Evolutionary conservation across 1,284 basidiomycete genomes (phyloP), one percentile per base, ranked within the genome.

Genomic region (Puccinia polysora): DNA sequence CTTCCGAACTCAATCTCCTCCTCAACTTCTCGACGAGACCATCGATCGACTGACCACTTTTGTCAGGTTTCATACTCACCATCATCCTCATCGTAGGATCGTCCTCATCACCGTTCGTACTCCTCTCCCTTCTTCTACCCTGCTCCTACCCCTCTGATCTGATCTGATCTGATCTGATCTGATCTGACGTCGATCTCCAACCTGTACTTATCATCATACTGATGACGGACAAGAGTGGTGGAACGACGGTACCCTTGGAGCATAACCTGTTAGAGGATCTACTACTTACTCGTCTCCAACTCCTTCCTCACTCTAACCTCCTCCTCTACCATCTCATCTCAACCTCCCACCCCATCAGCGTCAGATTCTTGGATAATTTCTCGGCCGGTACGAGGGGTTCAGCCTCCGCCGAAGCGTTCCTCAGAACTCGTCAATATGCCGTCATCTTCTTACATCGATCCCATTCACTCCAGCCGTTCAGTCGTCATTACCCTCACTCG

Each of bases 391-490:
- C 96, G 15, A 86, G 95, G 79, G 95, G 96, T 43, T 91, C 96
- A 34, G 94, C 95, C 0, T 97, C 94, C 3, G 95, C 95, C 1
- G 95, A 98, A 81, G 97, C 98, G 83, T 97, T 98, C 80, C 85
- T 98, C 71, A 85, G 80, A 4, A 56, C 52, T n/a, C 87, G 89
- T 1, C 89, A 89, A 74, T 98, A 98, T 82, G 93, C 94, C 25
- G 96, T 98, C 79, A 94, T 98, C 78, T 98, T 98, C 81, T 89
- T 98, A 86, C 93, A 97, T 81, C 85, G 95, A 8, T 91, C 96
- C 80, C 95, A 97, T 83, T 96, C 92, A 76, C 86, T 98, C 40
- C 91, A 95, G 75, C 95, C 96, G 0, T 98, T 94, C 83, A 94
- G 90, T 76, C 83, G 95, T 62, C 95, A 97, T 80, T 98, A 97